Conservation (phyloP, 345 rosid species). For the Anastatica hierochuntica region DNA sequence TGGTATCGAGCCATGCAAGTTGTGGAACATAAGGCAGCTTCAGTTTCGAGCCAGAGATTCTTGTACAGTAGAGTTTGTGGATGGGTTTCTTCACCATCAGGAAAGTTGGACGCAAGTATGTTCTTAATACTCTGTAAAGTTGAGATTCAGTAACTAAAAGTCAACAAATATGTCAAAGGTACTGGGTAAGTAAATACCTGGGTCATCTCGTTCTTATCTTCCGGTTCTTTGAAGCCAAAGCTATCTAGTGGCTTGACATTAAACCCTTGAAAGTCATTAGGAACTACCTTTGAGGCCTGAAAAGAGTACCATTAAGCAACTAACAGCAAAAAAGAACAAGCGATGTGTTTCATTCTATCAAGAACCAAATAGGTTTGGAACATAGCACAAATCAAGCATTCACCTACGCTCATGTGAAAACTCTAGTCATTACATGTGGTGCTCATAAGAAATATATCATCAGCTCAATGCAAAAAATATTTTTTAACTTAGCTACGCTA, state of each 20-base stretch:
- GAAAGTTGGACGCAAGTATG: conserved; percentile 53
- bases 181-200: conserved; percentile 40
- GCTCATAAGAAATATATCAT: not conserved
- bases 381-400: not conserved
- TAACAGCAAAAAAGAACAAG: conserved; percentile 12
- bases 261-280: conserved; percentile 9
- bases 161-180: not conserved
- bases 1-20: conserved; percentile 58
- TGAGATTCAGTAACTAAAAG: conserved; percentile 12
- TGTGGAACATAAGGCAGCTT: conserved; percentile 67
- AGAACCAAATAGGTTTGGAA: not conserved
- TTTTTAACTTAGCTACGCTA: too few relatives aligned
- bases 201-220: conserved; percentile 43
- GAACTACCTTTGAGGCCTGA: conserved; percentile 14
- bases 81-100: conserved; percentile 40
- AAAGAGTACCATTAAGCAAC: conserved; percentile 11
- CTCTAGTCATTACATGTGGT: conserved; percentile 2
- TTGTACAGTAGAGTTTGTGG: conserved; percentile 57
- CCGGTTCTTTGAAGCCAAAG: conserved; percentile 18
- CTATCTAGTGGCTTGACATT: conserved; percentile 23
- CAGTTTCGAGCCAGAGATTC: conserved; percentile 96
- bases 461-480: not conserved
- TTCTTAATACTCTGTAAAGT: conserved; percentile 61
- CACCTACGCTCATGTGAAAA: not conserved
- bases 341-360: not conserved